Evolutionary conservation across 2,329 filamentous ascomycete genomes (phyloP), one percentile per base, ranked within the genome.

Genomic region (Cordyceps tenuipes): DNA sequence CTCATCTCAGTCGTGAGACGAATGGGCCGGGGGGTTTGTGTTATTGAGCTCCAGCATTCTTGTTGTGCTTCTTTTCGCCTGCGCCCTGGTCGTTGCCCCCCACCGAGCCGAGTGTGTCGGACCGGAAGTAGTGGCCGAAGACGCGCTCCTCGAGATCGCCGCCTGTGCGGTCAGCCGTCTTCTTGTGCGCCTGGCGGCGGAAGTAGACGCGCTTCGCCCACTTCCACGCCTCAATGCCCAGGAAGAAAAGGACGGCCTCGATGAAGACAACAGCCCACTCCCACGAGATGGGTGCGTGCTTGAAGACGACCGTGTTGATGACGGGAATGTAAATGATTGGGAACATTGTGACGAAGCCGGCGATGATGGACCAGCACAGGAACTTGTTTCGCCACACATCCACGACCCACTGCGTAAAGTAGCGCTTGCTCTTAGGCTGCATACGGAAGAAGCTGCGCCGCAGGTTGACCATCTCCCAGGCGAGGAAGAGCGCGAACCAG

Each of bases 391-490:
- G 75, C 85, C 85, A 88, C 29, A 87, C 78, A 62, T 88, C 84
- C 55, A 77, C 64, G 62, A 85, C 79, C 85, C 86, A 89, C 64
- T 88, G 82, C 0, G 82, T 85, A 63, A 85, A 81, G 67, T 84
- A 82, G 50, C 72, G 75, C 65, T 81, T 83, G 57, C 80, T 82
- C 58, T 77, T 76, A 5, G 86, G 84, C 65, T 88, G 80, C 84
- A 90, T 88, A 66, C 82, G 79, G 79, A 90, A 90, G 75, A 90
- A 88, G 5, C 82, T 85, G 54, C 85, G 81, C 29, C 87, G 83
- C 75, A 88, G 80, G 63, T 88, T 79, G 62, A 89, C 77, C 80
- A 89, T 87, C 67, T 90, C 86, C 88, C 87, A 90, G 0, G 87
- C 88, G 10, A 89, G 79, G 75, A 90, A 88, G 26, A 90, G 79